Conservation (phyloP, 2,329 filamentous ascomycete genomes). For the Cercospora sesami region DNA sequence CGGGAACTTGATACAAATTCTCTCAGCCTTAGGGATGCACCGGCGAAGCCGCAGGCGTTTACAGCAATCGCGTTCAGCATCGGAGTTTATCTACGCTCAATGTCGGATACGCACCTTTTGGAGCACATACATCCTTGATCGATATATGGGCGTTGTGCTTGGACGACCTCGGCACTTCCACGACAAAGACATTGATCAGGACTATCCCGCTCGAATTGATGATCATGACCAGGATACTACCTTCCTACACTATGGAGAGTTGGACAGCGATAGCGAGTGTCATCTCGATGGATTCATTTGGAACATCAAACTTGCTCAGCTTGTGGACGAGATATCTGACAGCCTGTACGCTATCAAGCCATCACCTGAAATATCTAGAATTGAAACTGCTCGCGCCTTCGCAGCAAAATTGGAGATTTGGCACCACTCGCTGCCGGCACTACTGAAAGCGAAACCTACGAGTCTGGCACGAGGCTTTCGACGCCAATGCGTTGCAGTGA, state of each 20-base stretch:
- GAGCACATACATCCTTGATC: slow-evolving; percentile 63
- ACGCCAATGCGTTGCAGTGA: slow-evolving; percentile 38
- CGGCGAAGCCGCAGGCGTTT: background rate
- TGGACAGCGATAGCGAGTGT: slow-evolving; percentile 58
- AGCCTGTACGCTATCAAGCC: slow-evolving; percentile 43
- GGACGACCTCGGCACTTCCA: slow-evolving; percentile 62
- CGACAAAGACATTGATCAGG: slow-evolving; percentile 58
- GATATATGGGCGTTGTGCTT: slow-evolving; percentile 63
- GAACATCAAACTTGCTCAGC: slow-evolving; percentile 7
- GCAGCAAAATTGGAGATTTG: background rate
- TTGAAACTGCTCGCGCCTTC: background rate
- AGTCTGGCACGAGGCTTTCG: slow-evolving; percentile 45
- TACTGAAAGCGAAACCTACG: background rate
- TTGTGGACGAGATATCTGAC: slow-evolving; percentile 1
- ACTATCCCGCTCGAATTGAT: background rate
- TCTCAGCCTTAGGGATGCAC: background rate
- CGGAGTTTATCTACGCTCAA: slow-evolving; percentile 33
- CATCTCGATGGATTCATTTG: slow-evolving; percentile 49
- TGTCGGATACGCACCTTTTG: slow-evolving; percentile 62
- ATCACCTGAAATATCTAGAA: background rate
- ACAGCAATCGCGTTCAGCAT: background rate
- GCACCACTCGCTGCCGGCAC: background rate
- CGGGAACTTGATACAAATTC: background rate
- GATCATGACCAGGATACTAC: background rate
- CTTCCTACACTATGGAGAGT: slow-evolving; percentile 59